A percentile compares a stretch with the other conserved stretches of the same genome.
Conservation (phyloP, 73 alveolate genomes). For the Paramecium sexaurelia region DNA sequence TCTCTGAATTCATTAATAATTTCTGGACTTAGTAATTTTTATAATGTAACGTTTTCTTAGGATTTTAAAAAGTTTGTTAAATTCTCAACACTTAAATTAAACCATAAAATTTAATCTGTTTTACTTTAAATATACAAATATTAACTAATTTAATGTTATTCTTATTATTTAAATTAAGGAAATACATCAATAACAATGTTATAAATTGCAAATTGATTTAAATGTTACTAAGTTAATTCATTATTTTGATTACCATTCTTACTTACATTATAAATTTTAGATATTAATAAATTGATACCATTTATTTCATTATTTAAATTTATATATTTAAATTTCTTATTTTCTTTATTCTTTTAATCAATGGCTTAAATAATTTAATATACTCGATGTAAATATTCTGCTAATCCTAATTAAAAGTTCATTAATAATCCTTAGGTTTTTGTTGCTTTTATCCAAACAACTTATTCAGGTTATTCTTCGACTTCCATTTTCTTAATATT, state of each 20-base stretch:
- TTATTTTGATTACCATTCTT: neutral
- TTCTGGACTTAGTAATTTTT: neutral
- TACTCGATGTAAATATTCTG: constrained; percentile 29
- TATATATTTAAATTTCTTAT: constrained; percentile 33
- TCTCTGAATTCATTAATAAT: constrained; percentile 22
- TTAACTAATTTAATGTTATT: neutral
- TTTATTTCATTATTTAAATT: neutral
- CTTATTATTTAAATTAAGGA: neutral
- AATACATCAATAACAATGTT: neutral
- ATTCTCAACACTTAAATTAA: neutral
- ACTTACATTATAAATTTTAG: neutral
- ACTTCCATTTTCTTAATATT: constrained; percentile 23
- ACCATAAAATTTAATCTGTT: constrained; percentile 59
- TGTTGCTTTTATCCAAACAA: constrained; percentile 2
- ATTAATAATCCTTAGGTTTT: constrained; percentile 53
- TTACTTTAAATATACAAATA: constrained; percentile 35
- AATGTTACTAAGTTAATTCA: neutral
- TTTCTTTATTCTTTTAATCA: constrained; percentile 32
- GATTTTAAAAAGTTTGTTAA: neutral
- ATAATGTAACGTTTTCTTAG: neutral
- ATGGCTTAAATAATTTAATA: neutral
- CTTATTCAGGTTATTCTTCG: constrained; percentile 43
- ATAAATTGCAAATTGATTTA: neutral
- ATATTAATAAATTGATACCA: neutral
- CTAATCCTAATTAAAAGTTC: constrained; percentile 51